Evolutionary conservation across 257 asterid species (phyloP), one percentile per base, ranked within the genome.

Genomic region (Solanum ossicruentum): DNA sequence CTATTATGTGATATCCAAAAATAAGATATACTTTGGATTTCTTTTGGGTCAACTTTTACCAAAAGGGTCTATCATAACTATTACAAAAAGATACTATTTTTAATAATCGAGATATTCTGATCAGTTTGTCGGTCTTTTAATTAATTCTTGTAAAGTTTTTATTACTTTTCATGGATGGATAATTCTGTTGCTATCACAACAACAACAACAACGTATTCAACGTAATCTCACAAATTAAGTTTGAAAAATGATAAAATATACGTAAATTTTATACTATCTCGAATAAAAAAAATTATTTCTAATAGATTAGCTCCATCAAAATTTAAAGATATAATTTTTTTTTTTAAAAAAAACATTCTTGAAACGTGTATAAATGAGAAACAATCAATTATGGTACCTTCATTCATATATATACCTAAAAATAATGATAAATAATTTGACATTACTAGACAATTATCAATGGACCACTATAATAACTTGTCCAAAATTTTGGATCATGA

Each of bases 401-500:
- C 78, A 70, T 66, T 13, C 6, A 13, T 28, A 66, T 70, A 51
- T 2, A 17, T 6, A 28, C 63, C 45, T 77, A 51, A 13, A 77
- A 49, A 77, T 77, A 51, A 10, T 23, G 63, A 78, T 41, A 75
- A 78, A 32, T 51, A 23, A 78, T 78, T 23, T 78, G 65, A 78
- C 49, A 51, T 77, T 77, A 23, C 63, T 77, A 51, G 61, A 77
- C 13, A 77, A 23, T 49, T 23, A 16, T 12, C 45, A 15, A 26
- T 77, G 65, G 82, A 78, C 82, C 82, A 78, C 82, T 52, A 78
- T 52, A 52, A 52, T 51, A 52, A 78, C 8, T 52, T 78, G 41
- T 52, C 36, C 4, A 77, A 51, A 77, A 26, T 23, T 77, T 3
- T 47, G 10, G 23, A 77, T 2, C 17, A 10, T 26, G 26, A 23